Evolutionary conservation across 306 rosid species (phyloP), one percentile per base, ranked within the genome.

Genomic region (Castanea crenata): DNA sequence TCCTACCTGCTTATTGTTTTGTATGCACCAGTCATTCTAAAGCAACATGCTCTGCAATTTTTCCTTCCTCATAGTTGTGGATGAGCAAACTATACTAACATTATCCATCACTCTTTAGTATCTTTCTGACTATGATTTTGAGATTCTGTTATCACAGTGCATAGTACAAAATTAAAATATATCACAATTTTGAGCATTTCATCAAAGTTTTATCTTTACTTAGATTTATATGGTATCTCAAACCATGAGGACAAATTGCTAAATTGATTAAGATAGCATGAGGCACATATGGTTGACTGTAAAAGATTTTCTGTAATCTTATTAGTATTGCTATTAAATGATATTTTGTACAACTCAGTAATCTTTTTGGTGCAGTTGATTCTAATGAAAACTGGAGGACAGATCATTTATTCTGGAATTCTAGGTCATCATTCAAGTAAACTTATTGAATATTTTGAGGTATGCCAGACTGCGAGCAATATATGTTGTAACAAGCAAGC

Each of bases 321-420:
- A 51, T 61, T 35, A 52, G 59, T 76, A 68, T 23, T 74, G 31
- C 44, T 79, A 64, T 75, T 79, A 74, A 32, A 69, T 46, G 84
- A 58, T 58, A 76, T 29, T 41, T 57, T 82, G 55, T 57, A 57
- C 32, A 63, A 79, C 78, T 79, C 67, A 79, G 55, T 6, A 78
- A 51, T 81, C 14, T 80, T 52, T 65, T 81, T 79, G 67, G 35
- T 87, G 91, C 86, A 92, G 93, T 86, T 92, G 93, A 85, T 90
- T 86, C 89, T 90, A 71, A 88, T 92, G 93, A 90, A 92, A 87
- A 55, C 80, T 5, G 97, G 97, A 71, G 97, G 97, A 71, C 87
- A 61, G 81, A 87, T 92, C 62, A 88, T 90, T 76, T 92, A 88
- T 73, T 86, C 81, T 32, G 97, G 97, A 67, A 72, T 69, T 80